phyloP scores from a whole-genome alignment of 2,329 filamentous ascomycete species.

The Phaeomoniella chlamydospora region DNA sequence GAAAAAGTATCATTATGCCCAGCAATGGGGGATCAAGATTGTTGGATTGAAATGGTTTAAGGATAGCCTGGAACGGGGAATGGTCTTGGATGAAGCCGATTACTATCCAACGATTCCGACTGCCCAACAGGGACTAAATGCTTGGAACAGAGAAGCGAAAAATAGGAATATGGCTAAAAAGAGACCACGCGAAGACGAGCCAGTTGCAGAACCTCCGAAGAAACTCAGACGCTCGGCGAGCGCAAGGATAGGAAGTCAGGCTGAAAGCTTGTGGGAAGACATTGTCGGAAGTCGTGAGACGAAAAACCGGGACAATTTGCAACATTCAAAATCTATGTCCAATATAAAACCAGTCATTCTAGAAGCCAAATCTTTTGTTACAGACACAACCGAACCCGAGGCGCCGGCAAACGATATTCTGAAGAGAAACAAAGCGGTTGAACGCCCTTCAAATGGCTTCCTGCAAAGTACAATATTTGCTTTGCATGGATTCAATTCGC shows the following conservation, averaged over 20 bases:
- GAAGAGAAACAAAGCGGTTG: conserved; percentile 9
- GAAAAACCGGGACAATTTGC: conserved; percentile 12
- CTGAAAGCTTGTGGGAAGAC: conserved; percentile 77
- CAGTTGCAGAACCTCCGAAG: conserved; percentile 47
- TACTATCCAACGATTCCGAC: conserved; percentile 62
- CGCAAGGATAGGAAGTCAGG: conserved; percentile 65
- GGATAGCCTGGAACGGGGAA: conserved; percentile 69
- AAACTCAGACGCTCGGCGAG: conserved; percentile 83
- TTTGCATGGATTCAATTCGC: conserved; percentile 6
- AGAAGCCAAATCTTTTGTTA: conserved; percentile 2
- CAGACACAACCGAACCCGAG: conserved; percentile 1
- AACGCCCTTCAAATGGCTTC: conserved; percentile 7
- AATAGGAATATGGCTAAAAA: conserved; percentile 40
- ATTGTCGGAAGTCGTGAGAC: conserved; percentile 46
- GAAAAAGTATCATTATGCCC: conserved; percentile 82
- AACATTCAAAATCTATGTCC: conserved; percentile 13
- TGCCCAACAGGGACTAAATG: conserved; percentile 61
- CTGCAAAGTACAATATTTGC: neutral
- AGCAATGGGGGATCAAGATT: conserved; percentile 63
- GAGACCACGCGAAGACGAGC: conserved; percentile 37
- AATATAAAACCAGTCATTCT: conserved; percentile 2
- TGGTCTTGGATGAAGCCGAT: conserved; percentile 76
- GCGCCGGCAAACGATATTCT: neutral
- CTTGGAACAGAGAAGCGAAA: conserved; percentile 49
- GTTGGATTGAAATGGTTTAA: conserved; percentile 76